These are phyloP conservation scores for Podaxis carcinomalis DNA, from an alignment of 768 basidiomycete species.

Conservation along the genomic window DNA sequence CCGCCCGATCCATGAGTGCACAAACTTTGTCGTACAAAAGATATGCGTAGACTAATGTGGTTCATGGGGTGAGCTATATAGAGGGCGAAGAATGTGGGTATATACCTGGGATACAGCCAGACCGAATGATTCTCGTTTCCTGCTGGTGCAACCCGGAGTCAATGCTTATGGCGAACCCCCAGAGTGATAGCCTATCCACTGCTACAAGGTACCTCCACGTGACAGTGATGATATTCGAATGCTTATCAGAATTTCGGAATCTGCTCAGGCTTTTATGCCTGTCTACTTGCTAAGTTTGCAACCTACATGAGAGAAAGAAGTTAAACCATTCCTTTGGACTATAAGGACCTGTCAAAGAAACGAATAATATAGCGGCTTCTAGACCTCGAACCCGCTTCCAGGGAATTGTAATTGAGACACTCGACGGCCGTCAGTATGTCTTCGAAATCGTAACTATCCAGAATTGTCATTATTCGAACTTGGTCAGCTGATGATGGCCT, in stretches of 20 bases:
- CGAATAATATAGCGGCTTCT: too few species aligned
- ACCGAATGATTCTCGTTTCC: background rate
- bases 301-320: too few species aligned
- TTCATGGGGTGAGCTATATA: background rate
- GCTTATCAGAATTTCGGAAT: background rate
- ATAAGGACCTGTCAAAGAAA: too few species aligned
- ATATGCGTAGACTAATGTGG: background rate
- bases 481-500: background rate
- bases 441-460: background rate
- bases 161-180: background rate
- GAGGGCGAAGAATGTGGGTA: background rate
- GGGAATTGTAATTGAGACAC: too few species aligned
- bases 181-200: background rate
- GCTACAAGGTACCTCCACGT: background rate
- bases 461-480: background rate
- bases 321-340: too few species aligned
- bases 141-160: background rate
- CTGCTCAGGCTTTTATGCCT: too few species aligned
- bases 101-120: background rate
- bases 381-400: too few species aligned
- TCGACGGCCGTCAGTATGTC: too few species aligned
- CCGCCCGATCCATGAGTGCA: background rate
- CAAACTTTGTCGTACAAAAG: background rate
- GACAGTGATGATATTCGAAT: background rate
- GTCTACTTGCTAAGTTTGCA: too few species aligned